These are phyloP conservation scores for Suhomyces canberraensis DNA, from an alignment of 805 yeast genomes.

Conservation along the genomic window DNA sequence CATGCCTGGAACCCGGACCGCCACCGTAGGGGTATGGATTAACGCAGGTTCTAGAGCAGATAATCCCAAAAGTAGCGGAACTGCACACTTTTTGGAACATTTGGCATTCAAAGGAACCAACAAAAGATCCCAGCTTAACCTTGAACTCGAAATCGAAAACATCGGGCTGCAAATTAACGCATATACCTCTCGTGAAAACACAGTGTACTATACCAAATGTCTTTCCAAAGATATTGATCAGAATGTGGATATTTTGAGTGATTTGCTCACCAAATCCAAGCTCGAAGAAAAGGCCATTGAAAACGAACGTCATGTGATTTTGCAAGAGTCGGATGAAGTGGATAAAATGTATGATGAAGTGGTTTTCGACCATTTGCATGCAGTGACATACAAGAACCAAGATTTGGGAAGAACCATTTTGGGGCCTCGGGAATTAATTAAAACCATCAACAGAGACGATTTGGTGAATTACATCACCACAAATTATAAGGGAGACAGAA, in stretches of 20 bases:
- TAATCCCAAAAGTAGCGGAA: slow-evolving; percentile 78
- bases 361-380: slow-evolving; percentile 93
- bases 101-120: slow-evolving; percentile 94
- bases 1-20: slow-evolving; percentile 85
- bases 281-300: slow-evolving; percentile 84
- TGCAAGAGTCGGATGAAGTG: slow-evolving; percentile 96
- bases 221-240: slow-evolving; percentile 75
- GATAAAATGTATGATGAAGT: slow-evolving; percentile 99
- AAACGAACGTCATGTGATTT: slow-evolving; percentile 92
- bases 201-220: slow-evolving; percentile 94
- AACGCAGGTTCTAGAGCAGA: slow-evolving; percentile 99
- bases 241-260: slow-evolving; percentile 84
- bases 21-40: slow-evolving; percentile 97
- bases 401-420: slow-evolving; percentile 94
- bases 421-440: slow-evolving; percentile 89
- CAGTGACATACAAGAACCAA: slow-evolving; percentile 84
- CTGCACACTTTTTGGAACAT: slow-evolving; percentile 97
- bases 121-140: slow-evolving; percentile 70
- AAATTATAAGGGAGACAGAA: slow-evolving; percentile 93
- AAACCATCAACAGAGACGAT: slow-evolving; percentile 72
- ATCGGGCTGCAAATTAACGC: slow-evolving; percentile 97
- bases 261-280: slow-evolving; percentile 81
- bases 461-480: slow-evolving; percentile 73
- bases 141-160: slow-evolving; percentile 93
- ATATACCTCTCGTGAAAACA: slow-evolving; percentile 96